These are phyloP conservation scores for Stachybotrys echinatus DNA, from an alignment of 2,329 filamentous ascomycete species.

Conservation along the genomic window DNA sequence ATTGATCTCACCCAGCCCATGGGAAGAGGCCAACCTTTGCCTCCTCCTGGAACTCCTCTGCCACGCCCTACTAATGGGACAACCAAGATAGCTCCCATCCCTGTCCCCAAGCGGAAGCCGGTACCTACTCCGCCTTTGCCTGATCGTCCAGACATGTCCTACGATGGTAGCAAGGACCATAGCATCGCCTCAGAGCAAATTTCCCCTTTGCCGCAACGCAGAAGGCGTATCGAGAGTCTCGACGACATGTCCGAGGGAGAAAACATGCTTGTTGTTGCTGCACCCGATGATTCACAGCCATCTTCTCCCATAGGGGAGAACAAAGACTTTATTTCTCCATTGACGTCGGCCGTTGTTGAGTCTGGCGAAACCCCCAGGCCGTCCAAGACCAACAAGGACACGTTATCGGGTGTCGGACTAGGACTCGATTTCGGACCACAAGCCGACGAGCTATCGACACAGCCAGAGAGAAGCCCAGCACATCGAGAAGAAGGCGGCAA, in stretches of 20 bases:
- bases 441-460: slow-evolving; percentile 10
- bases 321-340: background rate
- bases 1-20: slow-evolving; percentile 62
- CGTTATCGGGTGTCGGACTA: background rate
- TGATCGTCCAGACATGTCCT: background rate
- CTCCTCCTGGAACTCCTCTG: slow-evolving; percentile 73
- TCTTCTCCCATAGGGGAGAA: slow-evolving; percentile 41
- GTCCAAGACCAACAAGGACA: background rate
- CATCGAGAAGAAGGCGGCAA: background rate
- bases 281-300: slow-evolving; percentile 58
- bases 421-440: slow-evolving; percentile 2
- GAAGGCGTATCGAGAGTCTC: slow-evolving; percentile 28
- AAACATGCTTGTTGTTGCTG: slow-evolving; percentile 58
- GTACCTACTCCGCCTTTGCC: slow-evolving; percentile 28
- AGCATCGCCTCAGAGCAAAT: slow-evolving; percentile 3
- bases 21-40: slow-evolving; percentile 75
- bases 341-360: background rate
- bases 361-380: background rate
- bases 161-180: slow-evolving; percentile 5
- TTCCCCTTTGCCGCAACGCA: slow-evolving; percentile 29
- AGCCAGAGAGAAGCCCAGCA: slow-evolving; percentile 5
- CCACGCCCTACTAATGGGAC: slow-evolving; percentile 59
- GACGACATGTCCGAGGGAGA: slow-evolving; percentile 36
- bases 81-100: slow-evolving; percentile 51
- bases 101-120: slow-evolving; percentile 61